Evolutionary conservation across 139 green algal species (phyloP).

Genomic region (Coelastrella sp.): DNA sequence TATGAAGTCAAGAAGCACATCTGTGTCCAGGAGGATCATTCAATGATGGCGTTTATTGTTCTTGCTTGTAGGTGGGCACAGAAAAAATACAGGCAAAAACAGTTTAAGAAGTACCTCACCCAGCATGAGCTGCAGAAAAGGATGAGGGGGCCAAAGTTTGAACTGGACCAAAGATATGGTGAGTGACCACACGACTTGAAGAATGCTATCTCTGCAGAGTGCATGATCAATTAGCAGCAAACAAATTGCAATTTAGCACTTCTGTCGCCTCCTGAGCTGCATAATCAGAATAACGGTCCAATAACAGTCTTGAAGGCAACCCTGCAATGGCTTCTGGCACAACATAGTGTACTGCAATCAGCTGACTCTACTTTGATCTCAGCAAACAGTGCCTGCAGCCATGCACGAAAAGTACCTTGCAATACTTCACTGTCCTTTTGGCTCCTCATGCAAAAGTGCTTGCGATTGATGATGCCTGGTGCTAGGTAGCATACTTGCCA

Average conservation of each 20-base stretch:
- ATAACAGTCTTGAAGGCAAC: no score
- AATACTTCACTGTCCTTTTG: no score
- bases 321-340: background rate
- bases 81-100: background rate
- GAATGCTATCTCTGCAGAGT: background rate
- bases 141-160: slow-evolving; percentile 58
- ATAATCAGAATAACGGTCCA: no score
- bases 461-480: no score
- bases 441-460: no score
- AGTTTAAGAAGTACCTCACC: slow-evolving; percentile 48
- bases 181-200: background rate
- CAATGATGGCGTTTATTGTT: background rate
- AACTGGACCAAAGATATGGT: slow-evolving; percentile 59
- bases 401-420: background rate
- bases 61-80: slow-evolving; percentile 5
- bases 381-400: background rate
- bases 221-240: background rate
- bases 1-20: no score
- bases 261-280: no score
- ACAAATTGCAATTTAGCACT: background rate
- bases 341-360: background rate
- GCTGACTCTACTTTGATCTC: background rate
- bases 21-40: no score
- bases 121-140: slow-evolving; percentile 60
- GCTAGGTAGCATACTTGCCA: background rate